Evolutionary conservation across 2,329 filamentous ascomycete species (phyloP).

Genomic region (Chaetomium sp.): DNA sequence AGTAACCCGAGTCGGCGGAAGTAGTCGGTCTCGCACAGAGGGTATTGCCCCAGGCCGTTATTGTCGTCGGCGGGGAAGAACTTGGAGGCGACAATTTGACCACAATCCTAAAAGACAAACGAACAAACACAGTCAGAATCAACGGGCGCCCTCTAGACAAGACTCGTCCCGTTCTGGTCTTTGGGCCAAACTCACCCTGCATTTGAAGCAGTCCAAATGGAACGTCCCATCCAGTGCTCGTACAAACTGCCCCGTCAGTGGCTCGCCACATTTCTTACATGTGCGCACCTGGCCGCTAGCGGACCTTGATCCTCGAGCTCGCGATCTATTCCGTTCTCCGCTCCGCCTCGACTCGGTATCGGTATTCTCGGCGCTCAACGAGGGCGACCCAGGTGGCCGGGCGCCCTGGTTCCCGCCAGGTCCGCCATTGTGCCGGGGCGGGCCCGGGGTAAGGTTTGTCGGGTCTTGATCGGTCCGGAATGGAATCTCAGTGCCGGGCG

Average conservation of each 20-base stretch:
- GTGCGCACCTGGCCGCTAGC: slow-evolving; percentile 55
- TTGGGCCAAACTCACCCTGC: slow-evolving; percentile 59
- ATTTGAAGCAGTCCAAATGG: slow-evolving; percentile 97
- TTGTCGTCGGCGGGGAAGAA: slow-evolving; percentile 97
- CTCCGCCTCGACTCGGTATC: slow-evolving; percentile 46
- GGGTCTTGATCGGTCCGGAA: slow-evolving; percentile 26
- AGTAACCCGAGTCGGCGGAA: slow-evolving; percentile 86
- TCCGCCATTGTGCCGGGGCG: slow-evolving; percentile 19
- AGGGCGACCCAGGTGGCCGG: slow-evolving; percentile 32
- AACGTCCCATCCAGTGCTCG: slow-evolving; percentile 88
- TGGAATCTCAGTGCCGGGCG: slow-evolving; percentile 10
- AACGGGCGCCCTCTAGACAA: background rate
- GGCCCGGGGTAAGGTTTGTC: slow-evolving; percentile 12
- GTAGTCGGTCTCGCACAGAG: slow-evolving; percentile 96
- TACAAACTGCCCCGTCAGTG: slow-evolving; percentile 91
- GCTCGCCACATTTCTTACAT: slow-evolving; percentile 83
- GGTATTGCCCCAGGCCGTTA: slow-evolving; percentile 78
- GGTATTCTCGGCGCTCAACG: slow-evolving; percentile 29
- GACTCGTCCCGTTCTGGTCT: background rate
- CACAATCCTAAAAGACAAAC: slow-evolving; percentile 66
- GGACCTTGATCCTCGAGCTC: slow-evolving; percentile 41
- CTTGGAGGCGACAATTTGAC: slow-evolving; percentile 94
- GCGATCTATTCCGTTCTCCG: slow-evolving; percentile 52
- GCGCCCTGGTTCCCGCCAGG: slow-evolving; percentile 18
- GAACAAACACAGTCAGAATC: background rate